Conservation (phyloP, 2,329 filamentous ascomycete genomes). For the Alternaria sp. region DNA sequence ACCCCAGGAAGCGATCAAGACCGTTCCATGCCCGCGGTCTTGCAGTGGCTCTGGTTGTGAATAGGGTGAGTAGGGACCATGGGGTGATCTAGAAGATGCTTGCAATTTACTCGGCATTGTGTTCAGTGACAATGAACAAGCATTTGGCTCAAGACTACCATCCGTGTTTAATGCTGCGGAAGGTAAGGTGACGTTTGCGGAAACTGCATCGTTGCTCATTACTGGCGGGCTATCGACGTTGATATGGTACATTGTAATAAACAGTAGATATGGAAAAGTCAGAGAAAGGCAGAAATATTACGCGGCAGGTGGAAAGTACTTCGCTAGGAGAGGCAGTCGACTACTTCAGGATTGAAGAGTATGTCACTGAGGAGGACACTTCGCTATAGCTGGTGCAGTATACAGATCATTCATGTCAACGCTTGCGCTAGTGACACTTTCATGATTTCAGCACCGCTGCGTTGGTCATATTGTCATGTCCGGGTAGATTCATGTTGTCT, state of each 20-base stretch:
- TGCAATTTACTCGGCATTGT: not conserved
- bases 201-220: not conserved
- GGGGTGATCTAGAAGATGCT: not conserved
- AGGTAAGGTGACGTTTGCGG: not conserved
- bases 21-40: not conserved
- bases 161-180: not conserved
- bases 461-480: not conserved
- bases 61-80: not conserved
- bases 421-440: not conserved
- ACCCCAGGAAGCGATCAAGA: not conserved
- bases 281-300: not conserved
- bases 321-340: not conserved
- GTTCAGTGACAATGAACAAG: not conserved
- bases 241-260: slow-evolving; percentile 4
- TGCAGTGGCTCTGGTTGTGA: slow-evolving; percentile 1
- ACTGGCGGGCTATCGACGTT: not conserved
- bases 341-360: not conserved
- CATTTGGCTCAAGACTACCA: not conserved
- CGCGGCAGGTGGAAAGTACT: not conserved
- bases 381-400: not conserved
- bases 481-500: not conserved
- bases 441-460: not conserved
- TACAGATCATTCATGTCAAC: not conserved
- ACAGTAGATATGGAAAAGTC: not conserved
- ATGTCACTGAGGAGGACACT: not conserved